Percentiles rank a stretch among this genome's conserved stretches.
Conservation (phyloP, 148 eudicot genomes). For the Cornus florida region DNA sequence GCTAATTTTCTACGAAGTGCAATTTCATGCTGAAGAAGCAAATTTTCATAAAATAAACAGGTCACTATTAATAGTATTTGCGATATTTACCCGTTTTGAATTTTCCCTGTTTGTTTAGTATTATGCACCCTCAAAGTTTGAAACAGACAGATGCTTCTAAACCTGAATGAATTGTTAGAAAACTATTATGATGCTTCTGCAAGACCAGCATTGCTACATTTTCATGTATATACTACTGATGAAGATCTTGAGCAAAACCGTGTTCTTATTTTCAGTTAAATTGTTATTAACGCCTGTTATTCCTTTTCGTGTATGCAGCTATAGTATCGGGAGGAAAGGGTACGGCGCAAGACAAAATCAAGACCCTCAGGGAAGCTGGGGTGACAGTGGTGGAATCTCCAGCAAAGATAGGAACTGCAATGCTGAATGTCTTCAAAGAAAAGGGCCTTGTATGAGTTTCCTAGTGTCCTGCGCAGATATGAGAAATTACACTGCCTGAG, state of each 20-base stretch:
- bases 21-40: no score
- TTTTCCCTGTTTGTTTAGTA: no score
- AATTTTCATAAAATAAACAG: no score
- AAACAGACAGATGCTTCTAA: background rate
- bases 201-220: background rate
- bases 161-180: background rate
- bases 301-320: conserved; percentile 49
- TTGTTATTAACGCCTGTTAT: background rate
- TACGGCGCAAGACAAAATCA: conserved; percentile 96
- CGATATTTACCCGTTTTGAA: no score
- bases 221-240: background rate
- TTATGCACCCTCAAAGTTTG: background rate
- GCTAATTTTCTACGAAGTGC: no score
- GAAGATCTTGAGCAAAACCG: no score
- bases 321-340: conserved; percentile 98
- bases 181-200: background rate
- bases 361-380: conserved; percentile 79
- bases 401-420: conserved; percentile 85
- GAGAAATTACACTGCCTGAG: conserved; percentile 1
- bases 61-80: no score
- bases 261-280: background rate
- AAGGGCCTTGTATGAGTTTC: conserved; percentile 69
- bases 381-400: conserved; percentile 96
- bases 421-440: conserved; percentile 87
- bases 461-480: conserved; percentile 1